Percentiles rank a stretch among this genome's conserved stretches.
phyloP scores from a whole-genome alignment of 2,329 filamentous ascomycete species.

The Tolypocladium nubicola region DNA sequence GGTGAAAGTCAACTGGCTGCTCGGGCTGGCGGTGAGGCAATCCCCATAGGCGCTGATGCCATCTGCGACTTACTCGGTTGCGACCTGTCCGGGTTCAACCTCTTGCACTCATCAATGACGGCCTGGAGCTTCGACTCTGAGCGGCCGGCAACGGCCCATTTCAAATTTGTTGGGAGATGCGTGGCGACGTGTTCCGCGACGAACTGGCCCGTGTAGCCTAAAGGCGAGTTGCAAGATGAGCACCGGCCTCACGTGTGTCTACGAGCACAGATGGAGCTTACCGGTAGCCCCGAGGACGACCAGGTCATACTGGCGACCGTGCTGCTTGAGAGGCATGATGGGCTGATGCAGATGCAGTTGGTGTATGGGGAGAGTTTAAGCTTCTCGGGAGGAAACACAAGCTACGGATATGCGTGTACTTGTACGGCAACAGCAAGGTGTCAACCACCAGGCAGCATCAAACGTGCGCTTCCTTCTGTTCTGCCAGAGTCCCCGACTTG shows the following conservation, averaged over 20 bases:
- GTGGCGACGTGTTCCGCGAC: conserved; percentile 65
- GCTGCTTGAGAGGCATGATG: conserved; percentile 36
- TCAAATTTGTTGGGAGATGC: conserved; percentile 62
- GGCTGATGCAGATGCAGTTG: neutral
- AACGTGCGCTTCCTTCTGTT: neutral
- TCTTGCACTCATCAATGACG: conserved; percentile 56
- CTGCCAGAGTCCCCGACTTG: neutral
- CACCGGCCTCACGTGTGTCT: neutral
- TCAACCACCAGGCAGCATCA: neutral
- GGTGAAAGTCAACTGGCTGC: conserved; percentile 1
- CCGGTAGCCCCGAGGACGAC: conserved; percentile 49
- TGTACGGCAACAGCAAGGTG: too few species aligned
- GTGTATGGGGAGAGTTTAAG: neutral
- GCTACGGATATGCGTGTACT: neutral
- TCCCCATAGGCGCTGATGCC: neutral
- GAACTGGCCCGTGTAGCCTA: conserved; percentile 75
- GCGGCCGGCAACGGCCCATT: conserved; percentile 81
- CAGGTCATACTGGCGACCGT: conserved; percentile 44
- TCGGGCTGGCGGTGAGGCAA: neutral
- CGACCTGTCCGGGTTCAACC: conserved; percentile 56
- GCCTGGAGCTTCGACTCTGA: conserved; percentile 64
- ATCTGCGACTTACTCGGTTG: conserved; percentile 48
- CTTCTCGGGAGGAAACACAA: neutral
- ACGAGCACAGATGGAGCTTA: conserved; percentile 15
- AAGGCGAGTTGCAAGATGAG: conserved; percentile 1